A percentile compares a stretch with the other conserved stretches of the same genome.
These are phyloP conservation scores for Apophysomyces ossiformis DNA, from an alignment of 371 early-diverging fungal genomes.

Conservation along the genomic window DNA sequence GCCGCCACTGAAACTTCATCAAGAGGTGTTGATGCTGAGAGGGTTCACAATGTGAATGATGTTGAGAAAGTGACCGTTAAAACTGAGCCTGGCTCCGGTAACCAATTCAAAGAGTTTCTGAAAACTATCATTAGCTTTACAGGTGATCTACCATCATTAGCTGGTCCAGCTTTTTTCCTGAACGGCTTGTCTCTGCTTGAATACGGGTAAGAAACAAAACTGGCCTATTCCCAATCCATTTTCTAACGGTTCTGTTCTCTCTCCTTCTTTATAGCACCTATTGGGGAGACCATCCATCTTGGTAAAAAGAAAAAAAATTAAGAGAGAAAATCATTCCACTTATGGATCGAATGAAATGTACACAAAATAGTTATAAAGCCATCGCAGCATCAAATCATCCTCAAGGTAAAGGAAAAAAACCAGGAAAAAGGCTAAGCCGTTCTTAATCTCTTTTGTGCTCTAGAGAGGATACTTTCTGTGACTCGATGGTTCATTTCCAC, in stretches of 20 bases:
- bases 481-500: constrained; percentile 80
- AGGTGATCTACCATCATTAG: constrained; percentile 79
- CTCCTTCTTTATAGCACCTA: constrained; percentile 28
- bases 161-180: constrained; percentile 80
- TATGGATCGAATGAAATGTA: not conserved
- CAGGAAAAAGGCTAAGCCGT: not conserved
- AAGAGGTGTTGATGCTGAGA: constrained; percentile 25
- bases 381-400: constrained; percentile 51
- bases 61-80: constrained; percentile 49
- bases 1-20: constrained; percentile 3
- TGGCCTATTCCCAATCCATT: not conserved
- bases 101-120: constrained; percentile 59
- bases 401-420: constrained; percentile 37
- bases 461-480: constrained; percentile 69
- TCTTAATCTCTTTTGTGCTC: not conserved
- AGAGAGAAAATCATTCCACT: not conserved
- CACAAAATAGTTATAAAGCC: constrained; percentile 35
- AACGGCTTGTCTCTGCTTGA: constrained; percentile 77
- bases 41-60: constrained; percentile 36
- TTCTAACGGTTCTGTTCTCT: not conserved
- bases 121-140: constrained; percentile 76
- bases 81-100: constrained; percentile 39
- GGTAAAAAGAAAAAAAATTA: constrained; percentile 20
- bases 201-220: constrained; percentile 62
- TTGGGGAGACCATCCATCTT: constrained; percentile 47